Percentiles rank a stretch among this genome's conserved stretches.
Evolutionary conservation across 2,329 filamentous ascomycete species (phyloP).

Genomic region (Juglanconis sp.): DNA sequence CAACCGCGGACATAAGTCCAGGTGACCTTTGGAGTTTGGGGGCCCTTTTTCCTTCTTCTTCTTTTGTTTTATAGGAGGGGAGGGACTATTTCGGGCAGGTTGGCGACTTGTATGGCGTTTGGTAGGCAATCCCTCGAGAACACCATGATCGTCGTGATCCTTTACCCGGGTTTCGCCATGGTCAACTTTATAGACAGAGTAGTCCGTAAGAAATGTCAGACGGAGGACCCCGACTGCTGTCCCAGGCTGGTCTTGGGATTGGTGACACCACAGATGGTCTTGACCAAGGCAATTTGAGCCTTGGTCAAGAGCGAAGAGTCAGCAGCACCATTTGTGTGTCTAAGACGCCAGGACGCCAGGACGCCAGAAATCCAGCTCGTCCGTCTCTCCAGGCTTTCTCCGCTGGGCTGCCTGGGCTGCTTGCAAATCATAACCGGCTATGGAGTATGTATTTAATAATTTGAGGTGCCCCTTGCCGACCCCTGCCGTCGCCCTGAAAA

Average conservation of each 20-base stretch:
- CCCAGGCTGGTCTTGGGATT: not conserved
- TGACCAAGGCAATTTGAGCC: not conserved
- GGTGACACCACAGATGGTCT: not conserved
- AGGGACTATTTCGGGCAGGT: too few relatives aligned
- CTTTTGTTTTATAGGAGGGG: too few relatives aligned
- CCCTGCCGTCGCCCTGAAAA: conserved; percentile 8
- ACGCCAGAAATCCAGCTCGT: not conserved
- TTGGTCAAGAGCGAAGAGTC: not conserved
- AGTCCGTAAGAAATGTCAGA: too few relatives aligned
- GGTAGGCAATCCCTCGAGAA: too few relatives aligned
- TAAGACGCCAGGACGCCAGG: not conserved
- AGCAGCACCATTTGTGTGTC: not conserved
- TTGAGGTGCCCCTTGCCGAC: not conserved
- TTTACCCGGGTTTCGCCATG: too few relatives aligned
- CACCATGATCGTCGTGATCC: too few relatives aligned
- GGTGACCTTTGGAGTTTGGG: too few relatives aligned
- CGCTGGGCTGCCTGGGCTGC: not conserved
- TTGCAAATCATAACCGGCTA: conserved; percentile 2
- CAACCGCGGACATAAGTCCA: too few relatives aligned
- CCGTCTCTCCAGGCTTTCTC: not conserved
- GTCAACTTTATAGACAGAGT: too few relatives aligned
- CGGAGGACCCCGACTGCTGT: too few relatives aligned
- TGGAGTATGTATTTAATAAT: not conserved
- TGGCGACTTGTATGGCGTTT: too few relatives aligned
- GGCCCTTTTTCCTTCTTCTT: too few relatives aligned